phyloP scores from a whole-genome alignment of 495 filamentous ascomycete species.

The Talaromyces stipitatus region DNA sequence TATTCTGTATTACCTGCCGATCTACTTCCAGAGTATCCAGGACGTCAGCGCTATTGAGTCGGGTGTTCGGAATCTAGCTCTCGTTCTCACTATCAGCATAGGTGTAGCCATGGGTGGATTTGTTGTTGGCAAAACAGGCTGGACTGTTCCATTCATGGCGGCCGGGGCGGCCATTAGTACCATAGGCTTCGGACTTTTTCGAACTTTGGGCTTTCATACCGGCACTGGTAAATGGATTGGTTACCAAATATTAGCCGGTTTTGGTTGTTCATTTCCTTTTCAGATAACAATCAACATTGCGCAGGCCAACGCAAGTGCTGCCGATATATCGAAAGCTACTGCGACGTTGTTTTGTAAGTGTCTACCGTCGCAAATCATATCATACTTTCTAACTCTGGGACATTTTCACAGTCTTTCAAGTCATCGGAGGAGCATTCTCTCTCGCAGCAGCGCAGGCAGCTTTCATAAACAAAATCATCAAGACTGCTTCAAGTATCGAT shows the following conservation, averaged over 20 bases:
- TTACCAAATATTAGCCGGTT: conserved; percentile 47
- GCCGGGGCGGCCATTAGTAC: conserved; percentile 17
- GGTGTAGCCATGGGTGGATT: conserved; percentile 22
- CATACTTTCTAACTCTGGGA: background rate
- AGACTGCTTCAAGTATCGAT: conserved; percentile 28
- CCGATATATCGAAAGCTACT: conserved; percentile 6
- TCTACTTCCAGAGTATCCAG: conserved; percentile 54
- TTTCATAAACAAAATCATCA: conserved; percentile 30
- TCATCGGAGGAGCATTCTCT: conserved; percentile 35
- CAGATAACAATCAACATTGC: conserved; percentile 6
- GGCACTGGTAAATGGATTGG: conserved; percentile 43
- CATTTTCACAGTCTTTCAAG: conserved; percentile 28
- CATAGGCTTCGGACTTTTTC: conserved; percentile 43
- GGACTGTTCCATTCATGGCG: conserved; percentile 28
- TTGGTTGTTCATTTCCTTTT: conserved; percentile 22
- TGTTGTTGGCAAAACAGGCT: conserved; percentile 21
- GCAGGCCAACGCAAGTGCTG: conserved; percentile 11
- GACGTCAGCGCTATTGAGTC: conserved; percentile 34
- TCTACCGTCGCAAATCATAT: background rate
- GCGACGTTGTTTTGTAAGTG: conserved; percentile 1
- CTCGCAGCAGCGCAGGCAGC: conserved; percentile 32
- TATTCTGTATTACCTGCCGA: conserved; percentile 52
- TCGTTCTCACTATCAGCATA: conserved; percentile 32
- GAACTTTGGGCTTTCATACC: conserved; percentile 37
- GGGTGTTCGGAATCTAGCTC: conserved; percentile 45